A percentile compares a stretch with the other conserved stretches of the same genome.
Conservation (phyloP, 441 rosid species). For the Hura crepitans region DNA sequence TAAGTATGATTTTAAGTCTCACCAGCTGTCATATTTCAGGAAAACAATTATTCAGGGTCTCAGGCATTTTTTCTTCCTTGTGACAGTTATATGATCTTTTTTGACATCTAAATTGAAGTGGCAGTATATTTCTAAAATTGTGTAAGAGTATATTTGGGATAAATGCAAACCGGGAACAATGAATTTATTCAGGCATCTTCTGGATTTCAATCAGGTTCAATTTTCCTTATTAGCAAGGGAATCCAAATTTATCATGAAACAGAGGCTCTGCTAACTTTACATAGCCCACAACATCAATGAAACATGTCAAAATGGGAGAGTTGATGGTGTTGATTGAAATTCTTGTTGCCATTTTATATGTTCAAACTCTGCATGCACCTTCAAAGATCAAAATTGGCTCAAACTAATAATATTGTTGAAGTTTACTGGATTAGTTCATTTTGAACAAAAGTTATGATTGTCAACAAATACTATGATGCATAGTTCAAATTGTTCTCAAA, state of each 20-base stretch:
- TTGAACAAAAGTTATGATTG: background rate
- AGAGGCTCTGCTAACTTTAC: constrained; percentile 1
- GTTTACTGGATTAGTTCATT: background rate
- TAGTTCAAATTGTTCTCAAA: background rate
- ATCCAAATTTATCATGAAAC: background rate
- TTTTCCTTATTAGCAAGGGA: background rate
- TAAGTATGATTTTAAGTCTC: background rate
- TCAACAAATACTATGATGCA: background rate
- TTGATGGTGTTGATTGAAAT: background rate
- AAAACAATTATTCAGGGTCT: background rate
- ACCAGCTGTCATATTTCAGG: background rate
- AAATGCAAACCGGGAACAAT: too few species aligned
- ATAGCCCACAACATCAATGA: background rate
- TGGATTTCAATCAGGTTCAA: constrained; percentile 5
- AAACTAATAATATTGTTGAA: background rate
- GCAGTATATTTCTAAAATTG: background rate
- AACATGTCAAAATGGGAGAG: background rate
- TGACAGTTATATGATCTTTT: background rate
- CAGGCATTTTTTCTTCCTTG: background rate
- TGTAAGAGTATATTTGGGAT: background rate
- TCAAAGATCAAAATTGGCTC: background rate
- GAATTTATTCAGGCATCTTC: background rate
- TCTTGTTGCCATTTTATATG: background rate
- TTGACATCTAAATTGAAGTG: background rate
- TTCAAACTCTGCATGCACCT: background rate